phyloP scores from a whole-genome alignment of 2,329 filamentous ascomycete species.

The Ceratocystis alfenasii region DNA sequence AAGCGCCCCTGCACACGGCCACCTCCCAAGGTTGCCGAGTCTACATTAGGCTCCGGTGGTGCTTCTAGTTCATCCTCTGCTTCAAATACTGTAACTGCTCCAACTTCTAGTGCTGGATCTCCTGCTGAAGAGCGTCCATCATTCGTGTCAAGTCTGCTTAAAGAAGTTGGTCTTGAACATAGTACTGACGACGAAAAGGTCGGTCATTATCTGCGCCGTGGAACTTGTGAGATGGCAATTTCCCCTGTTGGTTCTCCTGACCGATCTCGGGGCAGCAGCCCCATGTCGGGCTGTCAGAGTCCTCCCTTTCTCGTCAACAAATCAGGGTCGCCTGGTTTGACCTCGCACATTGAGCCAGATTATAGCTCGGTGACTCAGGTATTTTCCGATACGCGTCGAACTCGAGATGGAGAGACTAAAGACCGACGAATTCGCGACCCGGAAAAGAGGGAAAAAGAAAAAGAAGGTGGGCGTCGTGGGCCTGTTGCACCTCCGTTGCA shows the following conservation, averaged over 20 bases:
- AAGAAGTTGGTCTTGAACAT: constrained; percentile 65
- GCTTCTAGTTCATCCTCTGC: constrained; percentile 15
- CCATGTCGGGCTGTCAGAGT: constrained; percentile 53
- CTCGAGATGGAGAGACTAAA: neutral
- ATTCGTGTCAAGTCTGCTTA: constrained; percentile 74
- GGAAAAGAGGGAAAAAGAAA: constrained; percentile 4
- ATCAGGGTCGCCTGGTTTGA: constrained; percentile 56
- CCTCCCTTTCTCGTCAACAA: constrained; percentile 47
- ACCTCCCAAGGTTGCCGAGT: constrained; percentile 32
- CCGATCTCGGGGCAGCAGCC: constrained; percentile 53
- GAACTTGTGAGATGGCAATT: constrained; percentile 21
- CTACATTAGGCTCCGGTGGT: constrained; percentile 27
- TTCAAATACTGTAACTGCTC: neutral
- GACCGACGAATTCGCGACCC: neutral
- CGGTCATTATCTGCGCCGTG: constrained; percentile 30
- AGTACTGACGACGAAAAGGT: constrained; percentile 46
- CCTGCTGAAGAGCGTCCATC: constrained; percentile 47
- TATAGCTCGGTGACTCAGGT: constrained; percentile 32
- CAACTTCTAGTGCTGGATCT: constrained; percentile 20
- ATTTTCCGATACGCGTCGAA: constrained; percentile 1
- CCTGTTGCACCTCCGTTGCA: neutral
- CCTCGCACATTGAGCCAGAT: constrained; percentile 58
- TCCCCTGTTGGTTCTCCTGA: constrained; percentile 46
- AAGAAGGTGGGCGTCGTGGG: constrained; percentile 7
- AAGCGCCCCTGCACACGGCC: constrained; percentile 77